Percentiles rank a stretch among this genome's conserved stretches.
phyloP scores from a whole-genome alignment of 2,329 filamentous ascomycete genomes.

The Aspergillus fumigatus region DNA sequence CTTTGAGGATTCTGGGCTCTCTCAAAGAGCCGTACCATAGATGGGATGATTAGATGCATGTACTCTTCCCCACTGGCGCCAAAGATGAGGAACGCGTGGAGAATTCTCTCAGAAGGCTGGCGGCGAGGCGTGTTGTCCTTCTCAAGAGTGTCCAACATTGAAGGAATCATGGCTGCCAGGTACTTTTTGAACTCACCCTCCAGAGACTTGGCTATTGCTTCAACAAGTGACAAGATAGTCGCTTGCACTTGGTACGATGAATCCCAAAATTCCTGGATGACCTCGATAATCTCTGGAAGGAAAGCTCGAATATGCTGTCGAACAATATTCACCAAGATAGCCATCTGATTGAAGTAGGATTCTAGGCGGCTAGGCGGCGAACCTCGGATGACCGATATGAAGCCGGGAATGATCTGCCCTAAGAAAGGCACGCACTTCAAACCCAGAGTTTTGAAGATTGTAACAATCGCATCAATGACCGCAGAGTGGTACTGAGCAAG shows the following conservation, averaged over 20 bases:
- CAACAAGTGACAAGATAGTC: slow-evolving; percentile 86
- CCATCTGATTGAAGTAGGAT: slow-evolving; percentile 95
- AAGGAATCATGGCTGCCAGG: slow-evolving; percentile 76
- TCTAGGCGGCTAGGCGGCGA: slow-evolving; percentile 76
- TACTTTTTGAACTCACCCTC: slow-evolving; percentile 99
- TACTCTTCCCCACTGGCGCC: slow-evolving; percentile 95
- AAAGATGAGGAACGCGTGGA: slow-evolving; percentile 94
- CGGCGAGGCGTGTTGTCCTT: slow-evolving; percentile 72
- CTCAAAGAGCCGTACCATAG: slow-evolving; percentile 91
- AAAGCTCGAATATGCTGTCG: slow-evolving; percentile 93
- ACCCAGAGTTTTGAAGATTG: slow-evolving; percentile 93
- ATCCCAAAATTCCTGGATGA: slow-evolving; percentile 88
- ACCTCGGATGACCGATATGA: slow-evolving; percentile 80
- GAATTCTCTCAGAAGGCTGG: slow-evolving; percentile 79
- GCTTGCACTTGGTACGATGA: slow-evolving; percentile 74
- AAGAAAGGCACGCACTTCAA: slow-evolving; percentile 95
- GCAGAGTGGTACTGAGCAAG: slow-evolving; percentile 85
- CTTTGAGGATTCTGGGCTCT: slow-evolving; percentile 74
- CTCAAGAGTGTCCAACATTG: slow-evolving; percentile 92
- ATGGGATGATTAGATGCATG: slow-evolving; percentile 97
- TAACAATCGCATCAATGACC: slow-evolving; percentile 97
- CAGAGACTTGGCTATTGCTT: slow-evolving; percentile 86
- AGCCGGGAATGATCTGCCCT: slow-evolving; percentile 88
- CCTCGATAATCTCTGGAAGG: slow-evolving; percentile 76
- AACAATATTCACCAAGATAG: slow-evolving; percentile 89